Evolutionary conservation across 2,329 filamentous ascomycete genomes (phyloP).

Genomic region (Lecanicillium sp.): DNA sequence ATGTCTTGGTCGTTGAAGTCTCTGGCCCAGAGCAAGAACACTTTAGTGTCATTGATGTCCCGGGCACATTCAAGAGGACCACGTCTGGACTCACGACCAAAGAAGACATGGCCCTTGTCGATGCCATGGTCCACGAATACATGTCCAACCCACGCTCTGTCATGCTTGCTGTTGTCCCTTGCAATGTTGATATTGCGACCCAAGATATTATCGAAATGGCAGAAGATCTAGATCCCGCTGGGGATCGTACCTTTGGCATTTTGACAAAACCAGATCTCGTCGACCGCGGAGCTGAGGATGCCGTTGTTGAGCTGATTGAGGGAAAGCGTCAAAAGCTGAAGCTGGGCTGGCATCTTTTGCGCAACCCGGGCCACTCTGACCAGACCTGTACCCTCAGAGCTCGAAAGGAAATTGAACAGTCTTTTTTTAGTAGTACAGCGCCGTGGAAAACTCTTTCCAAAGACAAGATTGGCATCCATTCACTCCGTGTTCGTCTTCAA

Average conservation of each 20-base stretch:
- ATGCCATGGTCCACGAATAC: conserved; percentile 36
- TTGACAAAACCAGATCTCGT: conserved; percentile 53
- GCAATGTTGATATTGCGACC: conserved; percentile 30
- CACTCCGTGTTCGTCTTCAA: too few relatives aligned
- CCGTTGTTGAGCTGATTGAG: conserved; percentile 30
- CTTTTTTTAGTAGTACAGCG: conserved; percentile 24
- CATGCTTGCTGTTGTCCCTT: conserved; percentile 36
- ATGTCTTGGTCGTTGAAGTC: too few relatives aligned
- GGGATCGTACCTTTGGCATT: conserved; percentile 35
- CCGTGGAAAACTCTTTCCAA: conserved; percentile 26
- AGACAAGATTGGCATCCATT: conserved; percentile 6
- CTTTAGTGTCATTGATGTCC: too few relatives aligned
- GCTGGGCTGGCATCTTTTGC: conserved; percentile 40
- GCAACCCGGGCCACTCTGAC: conserved; percentile 35
- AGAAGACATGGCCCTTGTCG: conserved; percentile 33
- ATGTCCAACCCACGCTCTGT: conserved; percentile 39
- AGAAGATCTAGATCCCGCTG: conserved; percentile 27
- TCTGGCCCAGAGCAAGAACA: too few relatives aligned
- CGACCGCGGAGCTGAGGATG: conserved; percentile 28
- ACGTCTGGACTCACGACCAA: conserved; percentile 31
- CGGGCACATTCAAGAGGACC: too few relatives aligned
- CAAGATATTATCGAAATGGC: conserved; percentile 31
- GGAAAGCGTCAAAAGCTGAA: conserved; percentile 31
- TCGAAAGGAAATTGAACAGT: conserved; percentile 24
- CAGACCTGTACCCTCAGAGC: conserved; percentile 23